Conservation (phyloP, 1,284 basidiomycete genomes). For the Malassezia brasiliensis region DNA sequence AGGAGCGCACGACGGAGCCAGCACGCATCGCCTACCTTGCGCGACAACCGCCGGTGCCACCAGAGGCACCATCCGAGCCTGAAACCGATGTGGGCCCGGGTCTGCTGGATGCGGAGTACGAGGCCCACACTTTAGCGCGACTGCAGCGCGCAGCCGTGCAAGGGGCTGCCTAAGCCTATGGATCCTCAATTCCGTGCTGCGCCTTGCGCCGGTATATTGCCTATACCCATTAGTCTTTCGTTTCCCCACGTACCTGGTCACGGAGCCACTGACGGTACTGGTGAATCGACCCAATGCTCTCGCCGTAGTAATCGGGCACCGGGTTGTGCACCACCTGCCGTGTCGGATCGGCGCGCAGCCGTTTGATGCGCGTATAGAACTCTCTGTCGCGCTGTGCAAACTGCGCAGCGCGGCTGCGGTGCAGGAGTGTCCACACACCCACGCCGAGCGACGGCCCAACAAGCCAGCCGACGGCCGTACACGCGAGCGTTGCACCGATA, state of each 20-base stretch:
- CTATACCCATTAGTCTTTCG: constrained; percentile 8
- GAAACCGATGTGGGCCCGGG: not conserved
- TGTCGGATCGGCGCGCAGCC: constrained; percentile 35
- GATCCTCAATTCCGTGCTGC: constrained; percentile 34
- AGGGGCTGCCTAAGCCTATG: constrained; percentile 1
- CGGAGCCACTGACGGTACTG: constrained; percentile 46
- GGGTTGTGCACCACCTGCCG: constrained; percentile 42
- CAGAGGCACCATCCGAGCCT: not conserved
- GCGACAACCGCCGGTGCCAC: not conserved
- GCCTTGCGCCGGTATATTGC: constrained; percentile 38
- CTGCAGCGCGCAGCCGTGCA: constrained; percentile 5
- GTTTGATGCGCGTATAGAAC: constrained; percentile 38
- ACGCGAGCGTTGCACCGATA: constrained; percentile 34
- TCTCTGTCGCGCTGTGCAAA: constrained; percentile 37
- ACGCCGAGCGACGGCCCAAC: constrained; percentile 36
- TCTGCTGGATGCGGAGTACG: constrained; percentile 10
- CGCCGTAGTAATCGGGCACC: constrained; percentile 43
- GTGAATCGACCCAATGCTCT: constrained; percentile 40
- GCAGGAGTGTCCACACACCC: constrained; percentile 30
- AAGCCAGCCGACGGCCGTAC: constrained; percentile 39
- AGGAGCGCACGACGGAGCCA: not conserved
- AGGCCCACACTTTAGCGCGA: constrained; percentile 10
- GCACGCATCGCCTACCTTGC: not conserved
- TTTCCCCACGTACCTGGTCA: constrained; percentile 25
- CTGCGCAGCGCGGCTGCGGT: constrained; percentile 27